Evolutionary conservation across 2,329 filamentous ascomycete genomes (phyloP), one percentile per base, ranked within the genome.

Genomic region (Colletotrichum higginsianum): DNA sequence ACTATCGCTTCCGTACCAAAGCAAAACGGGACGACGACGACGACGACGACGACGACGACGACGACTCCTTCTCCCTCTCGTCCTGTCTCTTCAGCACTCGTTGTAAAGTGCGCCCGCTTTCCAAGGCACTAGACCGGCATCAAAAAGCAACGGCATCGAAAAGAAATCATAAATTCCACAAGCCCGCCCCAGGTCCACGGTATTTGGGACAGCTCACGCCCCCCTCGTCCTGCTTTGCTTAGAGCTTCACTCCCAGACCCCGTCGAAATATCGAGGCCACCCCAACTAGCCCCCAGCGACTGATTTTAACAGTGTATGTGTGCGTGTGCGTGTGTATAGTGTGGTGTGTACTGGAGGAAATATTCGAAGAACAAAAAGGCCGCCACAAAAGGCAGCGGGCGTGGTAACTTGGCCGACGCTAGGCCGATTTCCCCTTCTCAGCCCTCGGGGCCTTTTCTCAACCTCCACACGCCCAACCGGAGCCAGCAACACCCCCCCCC

Each of bases 341-440:
- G 30, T 30, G 64, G 71, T 56, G 68, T 74, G 61, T 64, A 61
- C 58, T 69, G 61, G 65, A 49, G 53, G n/a, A 70, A 66, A 53
- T 55, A 60, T 49, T 46, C 61, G 8, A 8, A 30, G 30, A 8
- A 49, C 47, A 55, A 53, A 62, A 69, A 70, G 38, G 61, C 72
- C 66, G 65, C 72, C 57, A 72, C 72, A 55, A 55, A 66, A 57
- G 66, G 69, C 55, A 69, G 69, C 72, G 65, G 26, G 30, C 30
- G 30, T 74, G 72, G 72, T 74, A 72, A 69, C 69, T 74, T 74
- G 69, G 67, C 70, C 72, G 57, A 56, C 72, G 70, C 72, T 70
- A 73, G 66, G 70, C 72, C 53, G 66, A 70, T 67, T 74, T 63
- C 62, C 61, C 66, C 38, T 68, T 61, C 61, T 65, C 69, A 71